These are phyloP conservation scores for Ambrosiella cleistominuta DNA, from an alignment of 2,329 filamentous ascomycete species.

Conservation along the genomic window DNA sequence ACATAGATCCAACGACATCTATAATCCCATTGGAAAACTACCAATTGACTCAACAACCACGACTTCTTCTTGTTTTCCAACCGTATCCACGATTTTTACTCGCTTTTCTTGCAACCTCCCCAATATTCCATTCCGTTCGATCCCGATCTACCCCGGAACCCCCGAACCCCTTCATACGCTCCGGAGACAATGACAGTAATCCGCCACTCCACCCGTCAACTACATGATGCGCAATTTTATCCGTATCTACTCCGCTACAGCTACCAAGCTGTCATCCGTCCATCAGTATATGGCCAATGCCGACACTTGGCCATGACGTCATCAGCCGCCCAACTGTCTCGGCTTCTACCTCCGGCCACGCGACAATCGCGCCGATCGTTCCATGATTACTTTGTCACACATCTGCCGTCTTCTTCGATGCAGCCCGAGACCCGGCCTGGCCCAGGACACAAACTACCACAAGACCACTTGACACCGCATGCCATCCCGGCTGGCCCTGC, in stretches of 20 bases:
- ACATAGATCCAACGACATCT: no score
- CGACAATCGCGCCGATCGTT: constrained; percentile 36
- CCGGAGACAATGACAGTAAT: neutral
- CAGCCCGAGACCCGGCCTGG: constrained; percentile 66
- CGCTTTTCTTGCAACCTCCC: neutral
- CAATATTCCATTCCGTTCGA: neutral
- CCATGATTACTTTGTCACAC: constrained; percentile 94
- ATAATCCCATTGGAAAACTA: no score
- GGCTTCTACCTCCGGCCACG: neutral
- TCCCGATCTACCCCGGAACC: neutral
- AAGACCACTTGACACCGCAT: constrained; percentile 69
- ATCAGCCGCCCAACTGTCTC: neutral
- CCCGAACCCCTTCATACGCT: neutral
- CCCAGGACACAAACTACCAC: constrained; percentile 70
- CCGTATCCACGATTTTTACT: neutral
- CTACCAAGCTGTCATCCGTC: neutral
- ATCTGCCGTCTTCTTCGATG: constrained; percentile 80
- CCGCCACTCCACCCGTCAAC: neutral
- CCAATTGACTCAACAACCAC: no score
- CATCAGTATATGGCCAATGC: neutral
- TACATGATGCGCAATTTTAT: neutral
- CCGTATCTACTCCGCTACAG: neutral
- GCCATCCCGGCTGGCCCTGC: constrained; percentile 28
- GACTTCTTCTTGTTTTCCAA: no score
- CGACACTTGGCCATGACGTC: constrained; percentile 9